These are phyloP conservation scores for Saccharomyces paradoxus DNA, from an alignment of 805 yeast species.

Conservation along the genomic window DNA sequence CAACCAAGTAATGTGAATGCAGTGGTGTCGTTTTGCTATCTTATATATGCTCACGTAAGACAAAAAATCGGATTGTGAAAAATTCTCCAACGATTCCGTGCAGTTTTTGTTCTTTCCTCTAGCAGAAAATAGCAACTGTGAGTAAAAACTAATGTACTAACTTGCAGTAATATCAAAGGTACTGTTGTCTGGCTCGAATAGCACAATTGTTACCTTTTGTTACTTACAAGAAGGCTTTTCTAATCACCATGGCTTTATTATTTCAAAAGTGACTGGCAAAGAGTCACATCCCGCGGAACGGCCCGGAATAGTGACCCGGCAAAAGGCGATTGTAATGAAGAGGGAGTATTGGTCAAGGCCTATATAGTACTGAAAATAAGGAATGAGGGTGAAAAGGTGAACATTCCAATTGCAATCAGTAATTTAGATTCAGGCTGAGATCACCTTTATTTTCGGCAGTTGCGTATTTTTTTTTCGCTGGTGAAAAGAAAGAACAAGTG, in stretches of 20 bases:
- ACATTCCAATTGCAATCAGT: background rate
- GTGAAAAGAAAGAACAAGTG: background rate
- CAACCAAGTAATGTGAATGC: background rate
- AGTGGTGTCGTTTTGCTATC: background rate
- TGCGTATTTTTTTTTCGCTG: background rate
- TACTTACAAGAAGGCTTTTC: background rate
- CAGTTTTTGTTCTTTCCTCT: background rate
- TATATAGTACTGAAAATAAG: background rate
- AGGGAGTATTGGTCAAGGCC: background rate
- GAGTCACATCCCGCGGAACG: background rate
- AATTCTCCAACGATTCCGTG: background rate
- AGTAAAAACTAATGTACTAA: background rate
- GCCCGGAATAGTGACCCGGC: background rate
- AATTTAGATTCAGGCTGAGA: background rate
- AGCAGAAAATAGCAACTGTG: background rate
- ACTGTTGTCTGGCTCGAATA: background rate
- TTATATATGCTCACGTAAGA: background rate
- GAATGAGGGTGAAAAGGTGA: background rate
- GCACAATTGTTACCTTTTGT: background rate
- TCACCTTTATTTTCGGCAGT: background rate
- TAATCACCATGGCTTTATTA: background rate
- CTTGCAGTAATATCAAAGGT: background rate
- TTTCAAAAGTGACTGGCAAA: background rate
- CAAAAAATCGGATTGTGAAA: background rate
- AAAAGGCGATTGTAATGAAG: background rate